These are phyloP conservation scores for Symbiodinium natans DNA, from an alignment of 73 alveolate genomes.

Conservation along the genomic window DNA sequence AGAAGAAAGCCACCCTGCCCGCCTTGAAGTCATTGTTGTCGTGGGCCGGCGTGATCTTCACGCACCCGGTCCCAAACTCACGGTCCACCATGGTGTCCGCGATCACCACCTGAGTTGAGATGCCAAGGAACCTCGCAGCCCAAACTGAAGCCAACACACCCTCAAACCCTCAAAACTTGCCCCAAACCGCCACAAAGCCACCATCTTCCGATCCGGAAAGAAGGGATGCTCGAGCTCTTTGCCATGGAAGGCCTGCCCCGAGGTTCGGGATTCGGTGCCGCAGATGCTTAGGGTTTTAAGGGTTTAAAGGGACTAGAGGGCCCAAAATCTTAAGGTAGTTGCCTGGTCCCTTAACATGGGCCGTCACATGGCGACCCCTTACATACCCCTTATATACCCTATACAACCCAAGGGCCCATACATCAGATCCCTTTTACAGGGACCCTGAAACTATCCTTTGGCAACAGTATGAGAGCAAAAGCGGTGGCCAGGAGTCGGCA, in stretches of 20 bases:
- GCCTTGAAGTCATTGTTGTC: slow-evolving; percentile 98
- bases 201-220: slow-evolving; percentile 98
- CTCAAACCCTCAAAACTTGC: neutral
- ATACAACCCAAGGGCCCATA: too few species aligned
- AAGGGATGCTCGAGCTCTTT: slow-evolving; percentile 96
- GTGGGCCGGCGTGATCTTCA: slow-evolving; percentile 99
- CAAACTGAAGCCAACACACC: neutral
- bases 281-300: neutral
- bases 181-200: slow-evolving; percentile 84
- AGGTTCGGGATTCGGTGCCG: neutral
- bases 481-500: too few species aligned
- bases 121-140: neutral
- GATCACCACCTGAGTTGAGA: slow-evolving; percentile 38
- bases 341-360: too few species aligned
- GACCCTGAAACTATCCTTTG: too few species aligned
- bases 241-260: slow-evolving; percentile 94
- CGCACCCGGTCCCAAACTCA: slow-evolving; percentile 98
- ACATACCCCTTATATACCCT: too few species aligned
- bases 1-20: too few species aligned
- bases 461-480: too few species aligned
- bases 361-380: too few species aligned
- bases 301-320: neutral
- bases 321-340: too few species aligned
- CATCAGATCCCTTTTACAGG: too few species aligned
- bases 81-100: slow-evolving; percentile 95